Evolutionary conservation across 225 moss, liverwort and hornwort species (phyloP), one percentile per base, ranked within the genome.

Genomic region (Sphagnum contortum): DNA sequence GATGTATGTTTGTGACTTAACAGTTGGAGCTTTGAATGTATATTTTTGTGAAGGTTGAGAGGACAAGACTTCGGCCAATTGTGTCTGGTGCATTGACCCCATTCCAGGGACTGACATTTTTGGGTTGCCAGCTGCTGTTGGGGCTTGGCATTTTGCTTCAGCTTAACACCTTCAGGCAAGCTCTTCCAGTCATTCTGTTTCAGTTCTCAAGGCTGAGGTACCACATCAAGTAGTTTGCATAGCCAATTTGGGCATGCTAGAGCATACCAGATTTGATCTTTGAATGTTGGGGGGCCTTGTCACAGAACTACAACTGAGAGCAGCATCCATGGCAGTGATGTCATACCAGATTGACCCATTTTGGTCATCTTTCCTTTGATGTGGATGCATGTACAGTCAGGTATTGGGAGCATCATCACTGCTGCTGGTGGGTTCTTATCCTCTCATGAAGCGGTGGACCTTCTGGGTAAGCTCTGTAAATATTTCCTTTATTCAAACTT

Each of bases 381-480:
- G 29, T 29, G 29, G 29, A 29, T 29, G 29, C 12, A 65, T 10
- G 48, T 82, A 77, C 84, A 98, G 98, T 77, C 87, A 79, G 81
- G 69, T 93, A 29, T 70, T 99, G 73, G 98, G 98, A 75, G 93
- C 89, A 66, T 89, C 89, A 55, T 99, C 91, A 4, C 85, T 99
- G 74, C 57, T 93, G 45, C 72, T 99, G 44, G 91, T 99, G n/a
- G 98, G 93, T 70, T 91, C 89, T 12, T 99, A 99, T 80, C 98
- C 98, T 54, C 78, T 99, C 48, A 89, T 93, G 93, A 99, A 99
- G 72, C 90, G 93, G 66, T 93, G 89, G 89, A 93, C 98, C 13
- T 93, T 77, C 68, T 99, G 98, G 96, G 96, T 98, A 79, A 78
- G 80, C 70, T 57, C 55, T 29, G 29, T 29, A 29, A 29, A 29